A percentile compares a stretch with the other conserved stretches of the same genome.
These are phyloP conservation scores for Halophytophthora batemanensis DNA, from an alignment of 352 stramenopile species.

Conservation along the genomic window DNA sequence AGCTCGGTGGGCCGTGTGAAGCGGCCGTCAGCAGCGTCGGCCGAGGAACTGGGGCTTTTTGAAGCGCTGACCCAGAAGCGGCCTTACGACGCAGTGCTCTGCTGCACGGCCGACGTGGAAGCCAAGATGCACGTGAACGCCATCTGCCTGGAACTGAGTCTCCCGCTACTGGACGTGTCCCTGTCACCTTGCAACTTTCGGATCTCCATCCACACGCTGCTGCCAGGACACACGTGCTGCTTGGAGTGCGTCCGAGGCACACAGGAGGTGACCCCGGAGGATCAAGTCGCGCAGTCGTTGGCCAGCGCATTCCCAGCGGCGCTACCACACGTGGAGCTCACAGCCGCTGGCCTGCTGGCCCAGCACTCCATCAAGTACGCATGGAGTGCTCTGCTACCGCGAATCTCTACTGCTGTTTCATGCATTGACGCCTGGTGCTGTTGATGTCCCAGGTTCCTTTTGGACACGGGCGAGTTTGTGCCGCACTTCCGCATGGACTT, in stretches of 20 bases:
- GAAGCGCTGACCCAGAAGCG: slow-evolving; percentile 36
- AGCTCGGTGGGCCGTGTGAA: slow-evolving; percentile 16
- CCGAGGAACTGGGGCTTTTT: slow-evolving; percentile 26
- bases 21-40: background rate
- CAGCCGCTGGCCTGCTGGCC: slow-evolving; percentile 25
- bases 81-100: slow-evolving; percentile 39
- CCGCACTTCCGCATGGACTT: slow-evolving; percentile 36
- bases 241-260: slow-evolving; percentile 26
- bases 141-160: slow-evolving; percentile 42
- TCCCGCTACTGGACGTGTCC: slow-evolving; percentile 32
- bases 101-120: slow-evolving; percentile 23
- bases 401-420: background rate
- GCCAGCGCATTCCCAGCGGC: slow-evolving; percentile 31
- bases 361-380: slow-evolving; percentile 37
- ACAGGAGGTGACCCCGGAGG: slow-evolving; percentile 9
- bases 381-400: background rate
- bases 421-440: slow-evolving; percentile 3
- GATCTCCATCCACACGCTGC: slow-evolving; percentile 26
- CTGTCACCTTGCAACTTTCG: slow-evolving; percentile 23
- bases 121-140: slow-evolving; percentile 24
- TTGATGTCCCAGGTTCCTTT: slow-evolving; percentile 23
- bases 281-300: slow-evolving; percentile 33
- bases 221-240: slow-evolving; percentile 41
- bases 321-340: slow-evolving; percentile 34
- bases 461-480: slow-evolving; percentile 36